Evolutionary conservation across 164 flowering plant genomes (phyloP), one percentile per base, ranked within the genome.

Genomic region (Brasenia schreberi): DNA sequence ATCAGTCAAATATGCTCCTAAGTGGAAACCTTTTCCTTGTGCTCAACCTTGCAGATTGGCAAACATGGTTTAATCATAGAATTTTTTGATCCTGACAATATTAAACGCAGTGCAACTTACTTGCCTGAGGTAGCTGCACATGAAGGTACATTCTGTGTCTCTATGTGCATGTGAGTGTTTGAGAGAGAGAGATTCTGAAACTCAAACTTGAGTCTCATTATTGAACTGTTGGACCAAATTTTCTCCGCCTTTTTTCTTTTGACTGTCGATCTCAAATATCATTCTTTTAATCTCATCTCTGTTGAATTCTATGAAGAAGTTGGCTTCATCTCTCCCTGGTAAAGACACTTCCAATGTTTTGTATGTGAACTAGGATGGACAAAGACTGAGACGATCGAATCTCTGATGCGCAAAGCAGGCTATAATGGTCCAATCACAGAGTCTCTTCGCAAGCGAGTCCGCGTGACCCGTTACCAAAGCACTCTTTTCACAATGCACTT

Each of bases 1-100:
- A 33, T 33, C 39, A 33, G 39, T 33, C 4, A 33, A 33, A 33
- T 49, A 9, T 49, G 56, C 12, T 49, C 12, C 12, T 49, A 9
- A 49, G 5, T 49, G 39, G 56, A 49, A 49, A 4, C 16, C 56
- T 49, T 49, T 14, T 49, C 56, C 9, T 42, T 61, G 12, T 61
- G n/a, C 66, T 67, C 45, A 19, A 14, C 64, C n/a, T 64, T 70
- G 71, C 82, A 94, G 98, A 71, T 94, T 62, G 97, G 95, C 63
- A 87, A 75, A 74, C 97, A 94, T 81, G 99, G 99, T 62, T 81
- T 94, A 66, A 91, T 91, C 74, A 94, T 94, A 81, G 99, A 91
- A 75, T 94, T 94, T 70, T 82, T 82, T 76, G 99, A 94, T 76
- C 95, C 98, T 72, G 89, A 85, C 69, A 87, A 78, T 69, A 70